A percentile compares a stretch with the other conserved stretches of the same genome.
Evolutionary conservation across 495 filamentous ascomycete genomes (phyloP).

Genomic region (Corynascus novoguineensis): DNA sequence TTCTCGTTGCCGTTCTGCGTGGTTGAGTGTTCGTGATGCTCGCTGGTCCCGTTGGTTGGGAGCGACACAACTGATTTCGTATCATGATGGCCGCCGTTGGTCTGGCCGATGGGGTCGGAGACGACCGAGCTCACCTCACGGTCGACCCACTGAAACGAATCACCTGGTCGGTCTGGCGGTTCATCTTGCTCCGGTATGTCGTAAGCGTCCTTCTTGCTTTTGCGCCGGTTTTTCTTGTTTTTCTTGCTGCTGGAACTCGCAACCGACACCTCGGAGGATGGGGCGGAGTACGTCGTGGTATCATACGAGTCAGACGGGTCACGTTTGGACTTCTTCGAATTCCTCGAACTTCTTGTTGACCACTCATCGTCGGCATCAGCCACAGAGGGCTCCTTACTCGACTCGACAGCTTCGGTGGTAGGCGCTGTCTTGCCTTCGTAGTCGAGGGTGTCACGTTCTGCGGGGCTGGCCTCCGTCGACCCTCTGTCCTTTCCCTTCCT

Average conservation of each 20-base stretch:
- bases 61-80: constrained; percentile 37
- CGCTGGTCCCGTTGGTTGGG: constrained; percentile 32
- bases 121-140: constrained; percentile 42
- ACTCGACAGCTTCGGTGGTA: constrained; percentile 1
- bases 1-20: constrained; percentile 31
- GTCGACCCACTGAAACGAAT: constrained; percentile 26
- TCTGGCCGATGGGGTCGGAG: constrained; percentile 32
- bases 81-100: constrained; percentile 34
- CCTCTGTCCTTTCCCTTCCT: background rate
- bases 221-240: constrained; percentile 25
- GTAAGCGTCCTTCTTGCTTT: constrained; percentile 31
- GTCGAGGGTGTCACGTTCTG: background rate
- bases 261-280: constrained; percentile 28
- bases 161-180: constrained; percentile 31
- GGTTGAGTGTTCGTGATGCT: constrained; percentile 19
- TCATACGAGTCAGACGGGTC: constrained; percentile 25
- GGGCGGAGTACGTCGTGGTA: constrained; percentile 24
- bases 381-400: background rate
- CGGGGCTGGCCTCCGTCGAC: background rate
- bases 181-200: constrained; percentile 29
- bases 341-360: constrained; percentile 19
- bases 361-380: constrained; percentile 18
- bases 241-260: constrained; percentile 24
- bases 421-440: background rate
- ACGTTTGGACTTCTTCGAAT: constrained; percentile 28